Percentiles rank a stretch among this genome's conserved stretches.
phyloP scores from a whole-genome alignment of 2,329 filamentous ascomycete genomes.

The Elsinoe perseae region DNA sequence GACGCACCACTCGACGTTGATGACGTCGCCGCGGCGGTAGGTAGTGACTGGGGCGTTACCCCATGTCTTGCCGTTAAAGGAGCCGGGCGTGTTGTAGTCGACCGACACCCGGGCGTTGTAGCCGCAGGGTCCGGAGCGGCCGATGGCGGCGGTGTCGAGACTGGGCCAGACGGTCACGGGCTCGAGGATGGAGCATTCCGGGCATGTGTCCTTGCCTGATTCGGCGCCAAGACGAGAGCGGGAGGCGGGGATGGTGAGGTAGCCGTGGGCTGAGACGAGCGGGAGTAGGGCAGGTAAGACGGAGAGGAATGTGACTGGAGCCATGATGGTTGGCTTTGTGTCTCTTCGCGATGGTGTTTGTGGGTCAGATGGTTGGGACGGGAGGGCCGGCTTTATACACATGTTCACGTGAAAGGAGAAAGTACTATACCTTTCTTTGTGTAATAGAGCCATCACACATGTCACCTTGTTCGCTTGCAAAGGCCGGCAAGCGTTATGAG shows the following conservation, averaged over 20 bases:
- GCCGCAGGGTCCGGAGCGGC: slow-evolving; percentile 13
- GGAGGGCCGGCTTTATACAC: too few relatives aligned
- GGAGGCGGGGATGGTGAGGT: slow-evolving; percentile 9
- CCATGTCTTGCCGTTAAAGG: slow-evolving; percentile 7
- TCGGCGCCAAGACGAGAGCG: slow-evolving; percentile 10
- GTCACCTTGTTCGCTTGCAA: not conserved
- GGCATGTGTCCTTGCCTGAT: slow-evolving; percentile 12
- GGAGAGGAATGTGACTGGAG: not conserved
- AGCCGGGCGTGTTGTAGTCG: slow-evolving; percentile 11
- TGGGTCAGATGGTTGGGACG: not conserved
- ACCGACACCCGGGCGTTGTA: slow-evolving; percentile 8
- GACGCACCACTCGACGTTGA: slow-evolving; percentile 8
- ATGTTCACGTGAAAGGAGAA: too few relatives aligned
- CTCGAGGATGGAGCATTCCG: slow-evolving; percentile 9
- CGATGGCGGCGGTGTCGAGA: slow-evolving; percentile 11
- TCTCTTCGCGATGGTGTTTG: not conserved
- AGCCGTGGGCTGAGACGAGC: slow-evolving; percentile 1
- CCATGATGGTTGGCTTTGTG: not conserved
- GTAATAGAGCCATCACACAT: not conserved
- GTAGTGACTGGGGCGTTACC: not conserved
- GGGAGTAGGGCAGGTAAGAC: not conserved
- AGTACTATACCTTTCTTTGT: too few relatives aligned
- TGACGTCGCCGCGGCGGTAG: not conserved
- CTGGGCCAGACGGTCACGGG: slow-evolving; percentile 2
- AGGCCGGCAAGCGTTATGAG: not conserved